Conservation (phyloP, 2,329 filamentous ascomycete genomes). For the Paecilomyces formosus region DNA sequence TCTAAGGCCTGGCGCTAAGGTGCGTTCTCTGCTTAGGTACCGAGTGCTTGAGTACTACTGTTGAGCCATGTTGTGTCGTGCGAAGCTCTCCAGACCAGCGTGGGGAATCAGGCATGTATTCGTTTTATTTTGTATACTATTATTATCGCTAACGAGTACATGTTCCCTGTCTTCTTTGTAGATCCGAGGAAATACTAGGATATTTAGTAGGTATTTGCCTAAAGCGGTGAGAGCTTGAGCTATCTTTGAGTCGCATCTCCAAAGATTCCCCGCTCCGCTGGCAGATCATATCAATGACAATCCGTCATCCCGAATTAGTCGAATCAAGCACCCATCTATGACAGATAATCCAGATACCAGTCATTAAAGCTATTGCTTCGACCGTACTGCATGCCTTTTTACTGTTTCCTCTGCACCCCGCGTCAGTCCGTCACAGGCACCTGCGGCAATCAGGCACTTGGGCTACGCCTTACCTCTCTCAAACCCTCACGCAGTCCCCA, state of each 20-base stretch:
- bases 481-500: neutral
- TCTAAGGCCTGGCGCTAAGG: neutral
- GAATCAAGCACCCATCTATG: neutral
- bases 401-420: neutral
- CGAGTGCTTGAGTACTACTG: neutral
- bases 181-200: neutral
- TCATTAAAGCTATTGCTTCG: neutral
- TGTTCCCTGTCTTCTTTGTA: neutral
- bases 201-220: neutral
- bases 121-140: neutral
- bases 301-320: neutral
- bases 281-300: neutral
- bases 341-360: neutral
- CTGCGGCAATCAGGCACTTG: neutral
- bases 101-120: neutral
- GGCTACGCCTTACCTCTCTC: neutral
- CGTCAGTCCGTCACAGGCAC: neutral
- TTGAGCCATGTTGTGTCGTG: neutral
- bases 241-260: neutral
- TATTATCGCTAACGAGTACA: neutral
- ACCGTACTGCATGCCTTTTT: neutral
- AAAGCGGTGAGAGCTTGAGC: neutral
- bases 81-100: neutral
- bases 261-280: neutral
- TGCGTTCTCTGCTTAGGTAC: neutral